Evolutionary conservation across 2,329 filamentous ascomycete genomes (phyloP), one percentile per base, ranked within the genome.

Genomic region (Periconia macrospinosa): DNA sequence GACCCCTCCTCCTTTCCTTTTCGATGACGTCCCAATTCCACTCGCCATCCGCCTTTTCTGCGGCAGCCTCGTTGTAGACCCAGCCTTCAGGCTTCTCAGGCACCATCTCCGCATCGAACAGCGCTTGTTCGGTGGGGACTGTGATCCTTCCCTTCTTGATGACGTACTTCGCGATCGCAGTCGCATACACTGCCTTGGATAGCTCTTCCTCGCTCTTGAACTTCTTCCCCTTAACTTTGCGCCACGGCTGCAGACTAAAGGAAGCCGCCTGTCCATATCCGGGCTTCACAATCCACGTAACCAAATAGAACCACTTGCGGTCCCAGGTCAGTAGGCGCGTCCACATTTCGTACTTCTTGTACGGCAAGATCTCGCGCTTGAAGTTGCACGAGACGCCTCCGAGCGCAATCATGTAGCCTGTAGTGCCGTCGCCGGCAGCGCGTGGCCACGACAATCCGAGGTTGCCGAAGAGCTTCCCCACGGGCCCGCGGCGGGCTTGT

Each of bases 121-220:
- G 79, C 8, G 93, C 80, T 45, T 89, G 80, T 61, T 92, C 88
- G 0, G 94, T 92, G 59, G 92, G 86, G 3, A 97, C 85, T 0
- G 93, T 97, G 65, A 94, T 80, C 20, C 93, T 81, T 1, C 78
- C 79, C 56, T 76, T 76, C 66, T 81, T 81, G 54, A 80, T 75
- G 2, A 81, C 79, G 56, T 81, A 81, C 47, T 79, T 75, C 1
- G 79, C 75, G 35, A 81, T 69, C 8, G 74, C 77, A n/a, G 76
- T 80, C 9, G 78, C 78, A 57, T 75, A 80, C n/a, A 81, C 72
- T 11, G 76, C 71, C 41, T 75, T 73, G 54, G 72, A 72, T 20
- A 79, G 55, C 53, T 70, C 71, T 30, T 71, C 66, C 27, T 61
- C 59, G 47, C 65, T 64, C 7, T 67, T 62, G 7, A 66, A 60